Evolutionary conservation across 2,329 filamentous ascomycete species (phyloP).

Genomic region (Aphanocladium album): DNA sequence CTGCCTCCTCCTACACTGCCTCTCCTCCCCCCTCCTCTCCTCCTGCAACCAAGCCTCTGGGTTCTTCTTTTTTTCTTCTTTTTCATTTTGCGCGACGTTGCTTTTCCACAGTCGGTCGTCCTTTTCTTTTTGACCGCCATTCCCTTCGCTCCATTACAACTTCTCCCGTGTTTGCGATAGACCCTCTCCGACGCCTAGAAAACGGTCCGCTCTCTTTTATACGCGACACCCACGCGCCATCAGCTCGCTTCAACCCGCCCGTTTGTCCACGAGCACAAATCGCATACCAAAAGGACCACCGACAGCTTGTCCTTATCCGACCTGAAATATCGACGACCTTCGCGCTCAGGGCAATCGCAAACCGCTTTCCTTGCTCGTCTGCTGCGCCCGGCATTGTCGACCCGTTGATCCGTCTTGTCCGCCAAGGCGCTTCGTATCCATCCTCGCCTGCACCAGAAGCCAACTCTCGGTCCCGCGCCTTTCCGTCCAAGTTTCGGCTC

Average conservation of each 20-base stretch:
- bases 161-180: conserved; percentile 1
- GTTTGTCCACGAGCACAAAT: not conserved
- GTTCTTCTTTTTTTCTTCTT: conserved; percentile 5
- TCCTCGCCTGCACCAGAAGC: not conserved
- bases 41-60: conserved; percentile 5
- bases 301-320: not conserved
- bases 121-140: not conserved
- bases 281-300: not conserved
- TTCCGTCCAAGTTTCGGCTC: not conserved
- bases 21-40: not conserved
- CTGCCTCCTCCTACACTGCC: conserved; percentile 1
- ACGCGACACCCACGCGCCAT: conserved; percentile 4
- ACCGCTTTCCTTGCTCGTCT: no score
- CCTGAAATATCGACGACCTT: not conserved
- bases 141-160: not conserved
- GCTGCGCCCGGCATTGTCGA: no score
- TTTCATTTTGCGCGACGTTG: conserved; percentile 1
- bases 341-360: not conserved
- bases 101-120: not conserved
- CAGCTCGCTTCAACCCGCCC: not conserved
- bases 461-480: not conserved
- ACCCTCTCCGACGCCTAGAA: not conserved
- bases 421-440: not conserved
- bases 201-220: not conserved
- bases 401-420: not conserved